A percentile compares a stretch with the other conserved stretches of the same genome.
phyloP scores from a whole-genome alignment of 306 rosid species.

The Fagus crenata region DNA sequence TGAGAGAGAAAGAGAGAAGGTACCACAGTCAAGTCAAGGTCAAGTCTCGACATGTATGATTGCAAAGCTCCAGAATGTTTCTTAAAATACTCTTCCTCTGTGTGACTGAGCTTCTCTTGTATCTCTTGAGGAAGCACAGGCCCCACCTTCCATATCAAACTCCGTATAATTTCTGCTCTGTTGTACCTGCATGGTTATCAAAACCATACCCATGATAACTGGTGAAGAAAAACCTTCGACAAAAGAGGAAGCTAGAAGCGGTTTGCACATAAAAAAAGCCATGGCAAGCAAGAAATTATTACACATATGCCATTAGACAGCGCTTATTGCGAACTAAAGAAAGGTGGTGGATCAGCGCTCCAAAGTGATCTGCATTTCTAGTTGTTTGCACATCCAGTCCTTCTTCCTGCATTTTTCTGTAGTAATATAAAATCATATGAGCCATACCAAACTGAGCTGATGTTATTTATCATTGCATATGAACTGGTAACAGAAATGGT shows the following conservation, averaged over 20 bases:
- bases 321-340: slow-evolving; percentile 86
- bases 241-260: not conserved
- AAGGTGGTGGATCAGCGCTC: slow-evolving; percentile 86
- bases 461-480: not conserved
- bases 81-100: slow-evolving; percentile 73
- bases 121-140: slow-evolving; percentile 67
- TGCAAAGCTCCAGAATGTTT: slow-evolving; percentile 65
- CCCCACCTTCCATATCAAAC: slow-evolving; percentile 83
- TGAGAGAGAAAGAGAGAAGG: slow-evolving; percentile 21
- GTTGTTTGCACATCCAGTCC: slow-evolving; percentile 81
- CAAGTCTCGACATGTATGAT: slow-evolving; percentile 58
- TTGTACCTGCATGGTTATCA: slow-evolving; percentile 49
- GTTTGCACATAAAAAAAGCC: not conserved
- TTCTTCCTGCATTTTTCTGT: slow-evolving; percentile 82
- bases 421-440: slow-evolving; percentile 20
- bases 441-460: not conserved
- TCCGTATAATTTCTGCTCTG: slow-evolving; percentile 63
- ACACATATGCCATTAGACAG: slow-evolving; percentile 80
- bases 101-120: slow-evolving; percentile 67
- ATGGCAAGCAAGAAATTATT: slow-evolving; percentile 25
- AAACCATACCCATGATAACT: slow-evolving; percentile 9
- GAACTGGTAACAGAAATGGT: not conserved
- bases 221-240: not conserved
- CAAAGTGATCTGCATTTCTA: slow-evolving; percentile 78
- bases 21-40: slow-evolving; percentile 87